Percentiles rank a stretch among this genome's conserved stretches.
phyloP scores from a whole-genome alignment of 1,139 yeast species.

The Taphrina betulina region DNA sequence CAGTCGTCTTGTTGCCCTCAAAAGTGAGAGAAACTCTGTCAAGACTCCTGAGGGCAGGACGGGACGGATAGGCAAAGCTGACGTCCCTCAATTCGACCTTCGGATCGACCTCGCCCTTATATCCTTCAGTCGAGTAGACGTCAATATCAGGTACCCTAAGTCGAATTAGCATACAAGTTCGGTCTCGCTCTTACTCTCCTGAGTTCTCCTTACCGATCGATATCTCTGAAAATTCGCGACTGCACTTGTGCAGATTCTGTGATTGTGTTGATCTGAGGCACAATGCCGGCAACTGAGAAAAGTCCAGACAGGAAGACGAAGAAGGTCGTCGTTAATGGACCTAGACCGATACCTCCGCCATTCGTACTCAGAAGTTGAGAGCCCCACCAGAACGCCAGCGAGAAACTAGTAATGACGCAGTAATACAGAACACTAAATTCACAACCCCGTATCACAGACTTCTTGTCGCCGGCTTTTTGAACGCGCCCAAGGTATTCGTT shows the following conservation, averaged over 20 bases:
- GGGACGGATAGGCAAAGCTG: constrained; percentile 36
- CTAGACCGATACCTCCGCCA: constrained; percentile 34
- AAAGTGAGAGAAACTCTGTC: constrained; percentile 56
- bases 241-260: constrained; percentile 49
- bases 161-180: neutral
- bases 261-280: constrained; percentile 48
- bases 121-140: constrained; percentile 11
- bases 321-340: constrained; percentile 37
- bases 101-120: constrained; percentile 32
- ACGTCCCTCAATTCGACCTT: constrained; percentile 34
- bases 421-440: constrained; percentile 42
- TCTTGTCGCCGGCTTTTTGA: constrained; percentile 41
- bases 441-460: constrained; percentile 44
- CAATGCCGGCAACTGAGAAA: constrained; percentile 47
- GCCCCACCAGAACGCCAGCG: constrained; percentile 51
- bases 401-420: constrained; percentile 39
- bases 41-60: constrained; percentile 49
- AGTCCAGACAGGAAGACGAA: constrained; percentile 46
- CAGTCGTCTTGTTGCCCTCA: constrained; percentile 53
- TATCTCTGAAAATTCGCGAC: constrained; percentile 47
- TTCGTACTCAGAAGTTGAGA: constrained; percentile 32
- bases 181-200: constrained; percentile 1
- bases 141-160: constrained; percentile 12
- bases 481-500: constrained; percentile 43
- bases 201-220: constrained; percentile 41